Evolutionary conservation across 1,284 basidiomycete species (phyloP).

Genomic region (Sphaerobolus stellatus): DNA sequence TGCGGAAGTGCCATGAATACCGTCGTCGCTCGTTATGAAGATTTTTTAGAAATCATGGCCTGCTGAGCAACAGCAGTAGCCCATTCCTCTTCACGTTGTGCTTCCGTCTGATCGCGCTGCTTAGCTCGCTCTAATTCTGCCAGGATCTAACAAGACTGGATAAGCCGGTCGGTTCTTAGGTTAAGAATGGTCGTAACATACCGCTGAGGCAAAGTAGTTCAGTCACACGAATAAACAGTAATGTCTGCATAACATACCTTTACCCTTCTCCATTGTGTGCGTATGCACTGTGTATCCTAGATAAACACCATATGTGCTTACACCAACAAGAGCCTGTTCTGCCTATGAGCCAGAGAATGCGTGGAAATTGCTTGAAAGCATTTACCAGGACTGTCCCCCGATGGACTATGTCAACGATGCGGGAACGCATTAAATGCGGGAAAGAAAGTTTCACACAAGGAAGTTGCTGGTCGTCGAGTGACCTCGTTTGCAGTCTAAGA

Average conservation of each 20-base stretch:
- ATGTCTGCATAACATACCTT: constrained; percentile 4
- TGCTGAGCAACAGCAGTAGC: constrained; percentile 8
- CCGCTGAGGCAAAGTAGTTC: constrained; percentile 7
- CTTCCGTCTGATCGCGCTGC: constrained; percentile 6
- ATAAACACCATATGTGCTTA: constrained; percentile 5
- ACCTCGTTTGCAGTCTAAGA: too few relatives aligned
- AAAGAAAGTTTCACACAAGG: too few relatives aligned
- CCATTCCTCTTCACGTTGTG: constrained; percentile 8
- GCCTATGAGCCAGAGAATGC: background rate
- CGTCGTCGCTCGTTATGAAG: background rate
- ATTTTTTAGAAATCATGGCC: background rate
- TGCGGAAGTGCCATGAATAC: background rate
- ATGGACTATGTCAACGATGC: background rate
- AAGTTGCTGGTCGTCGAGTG: too few relatives aligned
- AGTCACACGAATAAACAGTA: background rate
- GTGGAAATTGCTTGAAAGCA: background rate
- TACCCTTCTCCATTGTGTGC: constrained; percentile 10
- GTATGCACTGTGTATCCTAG: constrained; percentile 4
- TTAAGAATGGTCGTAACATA: constrained; percentile 1
- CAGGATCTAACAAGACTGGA: constrained; percentile 5
- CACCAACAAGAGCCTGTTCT: constrained; percentile 7
- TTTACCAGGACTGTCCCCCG: background rate
- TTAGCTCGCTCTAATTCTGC: constrained; percentile 5
- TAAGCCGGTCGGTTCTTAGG: background rate
- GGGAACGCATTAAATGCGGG: background rate